Evolutionary conservation across 108 stramenopile species (phyloP).

Genomic region (Conticribra weissflogii): DNA sequence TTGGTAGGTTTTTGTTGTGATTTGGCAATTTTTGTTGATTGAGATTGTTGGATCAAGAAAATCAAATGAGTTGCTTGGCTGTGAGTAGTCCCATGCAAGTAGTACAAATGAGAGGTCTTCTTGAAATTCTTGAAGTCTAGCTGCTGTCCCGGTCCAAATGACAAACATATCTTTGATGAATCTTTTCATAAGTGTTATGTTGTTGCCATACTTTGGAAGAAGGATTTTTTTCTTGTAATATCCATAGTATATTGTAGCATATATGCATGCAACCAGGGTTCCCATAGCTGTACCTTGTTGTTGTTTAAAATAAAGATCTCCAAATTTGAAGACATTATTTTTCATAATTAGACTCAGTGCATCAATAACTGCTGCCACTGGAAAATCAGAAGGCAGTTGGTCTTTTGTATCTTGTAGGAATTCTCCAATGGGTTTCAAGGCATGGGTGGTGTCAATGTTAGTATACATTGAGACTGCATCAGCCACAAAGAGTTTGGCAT

Average conservation of each 20-base stretch:
- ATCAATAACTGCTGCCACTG: conserved; percentile 6
- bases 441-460: conserved; percentile 29
- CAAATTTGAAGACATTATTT: conserved; percentile 18
- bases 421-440: conserved; percentile 7
- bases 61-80: too few relatives aligned
- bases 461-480: conserved; percentile 38
- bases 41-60: too few relatives aligned
- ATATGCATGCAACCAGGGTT: not conserved
- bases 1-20: too few relatives aligned
- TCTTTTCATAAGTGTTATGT: not conserved
- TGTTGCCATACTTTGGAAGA: not conserved
- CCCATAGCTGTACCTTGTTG: conserved; percentile 14
- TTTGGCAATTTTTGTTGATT: too few relatives aligned
- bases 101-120: too few relatives aligned
- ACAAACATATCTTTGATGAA: not conserved
- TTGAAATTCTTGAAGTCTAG: too few relatives aligned
- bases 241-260: not conserved
- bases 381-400: not conserved
- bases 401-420: not conserved
- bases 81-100: too few relatives aligned
- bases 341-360: conserved; percentile 20
- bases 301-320: not conserved
- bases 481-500: conserved; percentile 18
- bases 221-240: not conserved
- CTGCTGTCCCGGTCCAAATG: conserved; percentile 2